Evolutionary conservation across 352 stramenopile species (phyloP), one percentile per base, ranked within the genome.

Genomic region (Globisporangium megalacanthum): DNA sequence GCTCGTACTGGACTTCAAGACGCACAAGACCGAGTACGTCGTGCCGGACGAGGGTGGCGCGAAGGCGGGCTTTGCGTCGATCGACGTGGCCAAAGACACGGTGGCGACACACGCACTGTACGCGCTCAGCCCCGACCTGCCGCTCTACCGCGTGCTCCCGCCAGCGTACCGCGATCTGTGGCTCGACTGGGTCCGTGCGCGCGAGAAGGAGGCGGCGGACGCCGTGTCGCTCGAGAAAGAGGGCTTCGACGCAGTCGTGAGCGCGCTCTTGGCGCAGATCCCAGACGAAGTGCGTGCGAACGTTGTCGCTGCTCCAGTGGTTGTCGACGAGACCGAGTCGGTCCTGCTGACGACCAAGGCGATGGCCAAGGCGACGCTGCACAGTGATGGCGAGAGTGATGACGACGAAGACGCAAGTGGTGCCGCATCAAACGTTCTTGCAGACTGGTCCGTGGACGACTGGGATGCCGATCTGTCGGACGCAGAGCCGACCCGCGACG

Each of bases 51-150:
- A 67, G 15, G 65, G 66, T 36, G 69, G 76, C 33, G 71, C 69
- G 35, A 59, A 58, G 4, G 50, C 70, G 33, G 77, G 75, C 6
- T 90, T 87, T 58, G 49, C 70, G 20, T 77, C 81, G 10, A 88
- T 88, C 49, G 76, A 85, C 22, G 75, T 87, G 29, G 79, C 81
- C 4, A 93, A 92, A 49, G 83, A 92, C 60, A 64, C 71, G 0
- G 68, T 97, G 6, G 76, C 91, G 35, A 93, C 83, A 11, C 75
- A 84, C 35, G 87, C 86, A 10, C 65, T 98, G n/a, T 98, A 97
- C 69, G 72, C 77, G 41, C 73, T 97, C 39, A 79, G 80, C 46
- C 77, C 89, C 0, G 73, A 87, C 14, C 64, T 97, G 31, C 89
- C 86, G 29, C 65, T 98, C 2, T 95, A 98, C 66, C 79, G 77